Base-by-base conservation (phyloP, 2,329 filamentous ascomycete genomes). In the Pseudonectria buxi region DNA sequence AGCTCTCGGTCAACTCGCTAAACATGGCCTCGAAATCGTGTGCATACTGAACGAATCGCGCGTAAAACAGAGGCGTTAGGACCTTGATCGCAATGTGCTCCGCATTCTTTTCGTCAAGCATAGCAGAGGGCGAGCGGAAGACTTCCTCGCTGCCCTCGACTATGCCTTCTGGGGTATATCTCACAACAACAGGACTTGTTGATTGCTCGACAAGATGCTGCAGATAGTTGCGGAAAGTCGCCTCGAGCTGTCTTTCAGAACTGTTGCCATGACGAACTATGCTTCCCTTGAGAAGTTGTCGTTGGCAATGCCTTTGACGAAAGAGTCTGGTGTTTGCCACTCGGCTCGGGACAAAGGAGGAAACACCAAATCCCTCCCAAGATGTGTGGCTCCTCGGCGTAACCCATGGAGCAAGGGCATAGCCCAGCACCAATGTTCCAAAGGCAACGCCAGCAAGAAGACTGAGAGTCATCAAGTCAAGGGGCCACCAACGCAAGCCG, bases 261-360 rank as follows among this genome's bases (percentile, higher is more conserved):
- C 51, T 35, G 16, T 71, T 71, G 3, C 78, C 74, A 10, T 58
- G 53, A 6, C 79, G 68, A 2, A 70, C 67, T 7, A 81, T 65
- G 41, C 69, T 81, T 3, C 67, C 63, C 16, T 65, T 65, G 6
- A 73, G 60, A 1, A 81, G 77, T 51, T 85, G 79, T 0, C 79
- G 81, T 13, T 75, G 65, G 45, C 72, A 70, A 53, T 87, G 79
- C 39, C 71, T 75, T 51, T 76, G 69, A 0, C 83, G 83, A 38
- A 81, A 78, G n/a, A 82, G 54, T 13, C 83, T 69, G 4, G 72
- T 64, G 54, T 88, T 83, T 3, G 71, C 78, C 11, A 78, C 85
- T 29, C 63, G 67, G 48, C 77, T 78, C 7, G 81, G 80, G 28
- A 87, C 74, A 10, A 88, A 59, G 37, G 77, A 59, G 3, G 75